Percentiles rank a stretch among this genome's conserved stretches.
These are phyloP conservation scores for Pseudogymnoascus sp. DNA, from an alignment of 2,329 filamentous ascomycete species.

Conservation along the genomic window DNA sequence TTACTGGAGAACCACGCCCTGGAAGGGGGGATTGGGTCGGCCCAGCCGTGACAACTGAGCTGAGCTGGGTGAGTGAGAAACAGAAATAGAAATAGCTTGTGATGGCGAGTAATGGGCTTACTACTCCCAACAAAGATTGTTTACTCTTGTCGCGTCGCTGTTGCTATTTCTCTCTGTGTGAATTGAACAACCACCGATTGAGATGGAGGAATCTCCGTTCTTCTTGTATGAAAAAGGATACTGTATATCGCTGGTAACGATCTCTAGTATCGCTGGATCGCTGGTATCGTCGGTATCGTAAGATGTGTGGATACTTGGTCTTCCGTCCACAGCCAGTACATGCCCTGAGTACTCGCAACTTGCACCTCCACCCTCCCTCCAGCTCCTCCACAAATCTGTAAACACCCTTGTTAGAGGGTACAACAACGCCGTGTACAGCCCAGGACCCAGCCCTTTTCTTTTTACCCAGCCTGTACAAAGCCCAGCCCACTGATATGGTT, in stretches of 20 bases:
- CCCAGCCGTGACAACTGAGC: not conserved
- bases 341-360: too few species aligned
- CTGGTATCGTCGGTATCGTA: not conserved
- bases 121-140: not conserved
- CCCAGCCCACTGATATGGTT: not conserved
- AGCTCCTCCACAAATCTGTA: not conserved
- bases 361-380: not conserved
- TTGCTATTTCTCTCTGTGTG: not conserved
- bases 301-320: not conserved
- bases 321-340: too few species aligned
- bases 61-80: not conserved
- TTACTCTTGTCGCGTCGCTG: not conserved
- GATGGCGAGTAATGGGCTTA: too few species aligned
- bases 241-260: not conserved
- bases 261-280: not conserved
- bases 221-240: not conserved
- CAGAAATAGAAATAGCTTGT: too few species aligned
- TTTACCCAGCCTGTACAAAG: not conserved
- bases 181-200: not conserved
- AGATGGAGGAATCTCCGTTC: not conserved
- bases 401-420: not conserved
- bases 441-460: conserved; percentile 1
- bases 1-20: not conserved
- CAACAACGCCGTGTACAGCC: not conserved
- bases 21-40: not conserved